A percentile compares a stretch with the other conserved stretches of the same genome.
Evolutionary conservation across 768 basidiomycete species (phyloP).

Genomic region (Cystofilobasidium ferigula): DNA sequence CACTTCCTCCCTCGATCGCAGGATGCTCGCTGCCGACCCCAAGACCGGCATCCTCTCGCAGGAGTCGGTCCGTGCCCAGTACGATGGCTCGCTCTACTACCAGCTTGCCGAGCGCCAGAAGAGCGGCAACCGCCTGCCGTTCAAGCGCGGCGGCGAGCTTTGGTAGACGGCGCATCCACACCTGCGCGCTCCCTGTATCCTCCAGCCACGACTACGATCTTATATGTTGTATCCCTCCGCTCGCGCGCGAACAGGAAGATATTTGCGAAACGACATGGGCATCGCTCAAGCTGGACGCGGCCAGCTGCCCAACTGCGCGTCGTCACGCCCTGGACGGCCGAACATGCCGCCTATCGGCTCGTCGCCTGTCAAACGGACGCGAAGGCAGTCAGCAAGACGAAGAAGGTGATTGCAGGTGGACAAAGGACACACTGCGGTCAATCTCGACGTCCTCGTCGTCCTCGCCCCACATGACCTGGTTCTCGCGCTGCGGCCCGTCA

Average conservation of each 20-base stretch:
- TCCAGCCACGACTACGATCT: too few relatives aligned
- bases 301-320: neutral
- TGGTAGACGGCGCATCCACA: too few relatives aligned
- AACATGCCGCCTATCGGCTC: constrained; percentile 8
- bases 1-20: too few relatives aligned
- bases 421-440: constrained; percentile 20
- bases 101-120: neutral
- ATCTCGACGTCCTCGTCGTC: constrained; percentile 23
- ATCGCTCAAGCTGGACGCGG: neutral
- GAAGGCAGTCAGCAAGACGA: too few relatives aligned
- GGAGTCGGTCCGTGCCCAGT: neutral
- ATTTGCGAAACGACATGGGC: neutral
- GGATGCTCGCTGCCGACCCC: neutral
- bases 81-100: neutral
- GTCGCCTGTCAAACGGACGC: neutral
- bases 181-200: too few relatives aligned
- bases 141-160: neutral
- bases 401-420: too few relatives aligned
- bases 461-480: constrained; percentile 25
- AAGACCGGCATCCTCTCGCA: neutral
- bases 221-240: too few relatives aligned
- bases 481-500: constrained; percentile 2
- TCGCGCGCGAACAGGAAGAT: neutral
- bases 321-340: neutral
- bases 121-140: neutral